Base-by-base conservation (phyloP, 305 asterid genomes). In the Plantago rigida region DNA sequence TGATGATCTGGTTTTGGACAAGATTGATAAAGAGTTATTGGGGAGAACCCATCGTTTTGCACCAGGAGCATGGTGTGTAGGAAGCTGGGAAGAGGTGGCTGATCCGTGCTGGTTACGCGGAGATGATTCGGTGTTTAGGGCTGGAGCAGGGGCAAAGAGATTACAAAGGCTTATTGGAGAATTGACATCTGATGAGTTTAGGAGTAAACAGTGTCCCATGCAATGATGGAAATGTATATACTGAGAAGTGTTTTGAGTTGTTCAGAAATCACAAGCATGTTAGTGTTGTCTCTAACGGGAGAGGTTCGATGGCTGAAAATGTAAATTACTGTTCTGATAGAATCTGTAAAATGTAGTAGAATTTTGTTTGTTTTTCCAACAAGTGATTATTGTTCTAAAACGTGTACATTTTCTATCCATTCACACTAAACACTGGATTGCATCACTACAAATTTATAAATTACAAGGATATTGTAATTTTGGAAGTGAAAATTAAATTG, bases 21-120 rank as follows among this genome's bases (percentile, higher is more conserved):
- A 77, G 88, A 82, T 87, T 51, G 98, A 91, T 51, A 70, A 45
- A 57, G 94, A 87, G 69, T 64, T 91, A 52, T 85, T 91, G 8
- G 94, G 89, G 7, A 79, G 96, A 13, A 75, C 69, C 1, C 56
- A 75, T 63, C 92, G 88, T 13, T 91, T 87, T 41, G 74, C 87
- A 11, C 84, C 81, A 0, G 98, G 98, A 46, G 92, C 87, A 0
- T 91, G 98, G 98, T 87, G 98, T 42, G 47, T 78, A 8, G 95
- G 95, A n/a, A 79, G 77, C 82, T 74, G 85, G 9, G 86, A 73
- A 59, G 76, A 67, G 11, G 87, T 80, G 74, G 78, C 75, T 0
- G 96, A 86, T 64, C 92, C 95, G 13, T 90, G 97, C 72, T 50
- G 69, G 2, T 24, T 73, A 59, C 61, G 82, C 2, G 97, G 96